Base-by-base conservation (phyloP, 1,284 basidiomycete genomes). In the Leccinum angustisporum region DNA sequence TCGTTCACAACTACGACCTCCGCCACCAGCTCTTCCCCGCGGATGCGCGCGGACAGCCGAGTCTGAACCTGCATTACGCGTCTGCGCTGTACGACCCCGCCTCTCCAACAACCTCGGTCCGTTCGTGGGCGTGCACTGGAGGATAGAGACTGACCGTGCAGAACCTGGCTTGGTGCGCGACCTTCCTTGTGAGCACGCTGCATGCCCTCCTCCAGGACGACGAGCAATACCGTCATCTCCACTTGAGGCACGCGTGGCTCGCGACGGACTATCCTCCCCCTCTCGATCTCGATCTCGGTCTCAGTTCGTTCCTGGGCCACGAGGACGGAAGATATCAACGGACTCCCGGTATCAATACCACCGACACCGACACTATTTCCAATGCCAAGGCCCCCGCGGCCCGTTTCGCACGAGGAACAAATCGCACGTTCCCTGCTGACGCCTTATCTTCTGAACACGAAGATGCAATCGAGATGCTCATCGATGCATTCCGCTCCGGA, bases 91-190 rank as follows among this genome's bases (percentile, higher is more conserved):
- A 75, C 54, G 69, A 72, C 25, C 81, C 13, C 69, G 68, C 38
- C 71, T 83, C 33, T 62, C 70, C 0, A 71, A 73, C 0, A 75
- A 79, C 10, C 46, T 72, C 0, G 64, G 63, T 3, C 75, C 77
- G 0, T 83, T 81, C 66, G 67, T 81, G 1, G 79, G 76, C 1
- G 76, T 85, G 10, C 79, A 84, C 64, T 84, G 83, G 83, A 71
- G 80, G 34, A 81, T 81, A 77, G 81, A 83, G 65, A 79, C 72
- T 83, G 38, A 66, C 77, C 0, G 66, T 75, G 1, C 70, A 73
- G 18, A 65, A 75, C 16, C 72, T 84, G 2, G 69, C 73, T 0
- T 75, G 75, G 54, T 85, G 83, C 61, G 81, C 81, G 27, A 0
- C 73, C 78, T 59, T 74, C 77, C 1, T 73, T 85, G 73, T 84